Evolutionary conservation across 768 basidiomycete genomes (phyloP), one percentile per base, ranked within the genome.

Genomic region (Termitomyces sp.): DNA sequence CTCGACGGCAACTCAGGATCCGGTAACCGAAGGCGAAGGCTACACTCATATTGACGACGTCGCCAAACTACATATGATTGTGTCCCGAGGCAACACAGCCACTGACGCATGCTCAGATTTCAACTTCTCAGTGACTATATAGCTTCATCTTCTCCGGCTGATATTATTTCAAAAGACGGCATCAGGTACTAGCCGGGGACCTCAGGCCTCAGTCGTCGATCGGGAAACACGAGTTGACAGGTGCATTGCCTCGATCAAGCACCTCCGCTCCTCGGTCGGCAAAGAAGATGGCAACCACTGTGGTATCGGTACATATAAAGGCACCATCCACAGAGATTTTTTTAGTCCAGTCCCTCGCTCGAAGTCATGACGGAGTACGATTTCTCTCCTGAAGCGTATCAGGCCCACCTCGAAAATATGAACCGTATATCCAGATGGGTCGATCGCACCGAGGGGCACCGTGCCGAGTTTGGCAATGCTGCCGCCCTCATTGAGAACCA

Each of bases 281-380:
- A 63, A 53, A 57, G 54, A 54, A 53, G 52, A 48, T 45, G 33
- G 50, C 54, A 53, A 63, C 59, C 44, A 53, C 24, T 20, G 36
- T 32, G 56, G 45, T 58, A 30, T 1, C 30, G 7, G 30, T 30
- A 26, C 26, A 26, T 26, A 63, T 58, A 60, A 62, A 59, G 30
- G 44, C 18, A 16, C 3, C 40, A 8, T 50, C 50, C 30, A 20
- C 14, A 48, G 20, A 45, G 6, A 22, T 45, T 49, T 28, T 35
- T n/a, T 48, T 24, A 16, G 12, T 56, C 50, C 6, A 9, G n/a
- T 32, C 24, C 35, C 45, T 56, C 42, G 43, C 6, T 43, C 50
- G 35, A 48, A 38, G 6, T 58, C 54, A 66, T 66, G 65, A 66
- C 65, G n/a, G 65, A 66, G 58, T 66, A 65, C 48, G 65, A 65